Evolutionary conservation across 2,329 filamentous ascomycete species (phyloP), one percentile per base, ranked within the genome.

Genomic region (Aspergillus arachidicola): DNA sequence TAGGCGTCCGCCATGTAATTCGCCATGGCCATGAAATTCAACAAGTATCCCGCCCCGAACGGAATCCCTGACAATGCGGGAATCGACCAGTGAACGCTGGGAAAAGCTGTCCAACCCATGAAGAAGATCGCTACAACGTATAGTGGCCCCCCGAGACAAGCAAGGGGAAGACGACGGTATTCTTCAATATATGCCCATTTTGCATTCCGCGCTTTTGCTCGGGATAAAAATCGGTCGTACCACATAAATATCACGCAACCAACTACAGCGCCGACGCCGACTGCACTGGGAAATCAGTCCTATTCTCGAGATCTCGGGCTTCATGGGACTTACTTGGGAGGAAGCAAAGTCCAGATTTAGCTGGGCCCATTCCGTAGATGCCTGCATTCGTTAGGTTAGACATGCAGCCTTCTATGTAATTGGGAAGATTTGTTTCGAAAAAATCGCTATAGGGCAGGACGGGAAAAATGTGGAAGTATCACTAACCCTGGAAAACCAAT

Each of bases 101-200:
- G 50, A 21, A 51, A 28, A 53, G 28, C 50, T 32, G 50, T 53
- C 50, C 50, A 53, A 12, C 50, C 50, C 50, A 53, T 53, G 16
- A 53, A 16, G n/a, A 30, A 32, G 19, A 53, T 53, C 21, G 50
- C 16, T 21, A 53, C 30, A 32, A 53, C 50, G 50, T 53, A 53
- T n/a, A 53, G 16, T 34, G 30, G 50, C 0, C 82, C 86, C 0
- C 81, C 86, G 61, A 82, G 89, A 0, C 91, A 79, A 0, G 91
- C 81, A 78, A 85, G 87, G 81, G 84, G 86, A 2, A 92, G 83
- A 5, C 89, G 85, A 4, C 36, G 58, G 23, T 51, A 57, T 36
- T 51, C 41, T 41, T 57, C 53, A 19, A 50, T 21, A 21, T 57
- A 9, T 12, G 43, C 59, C 53, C 41, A 57, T 23, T 19, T 57